Evolutionary conservation across 148 eudicot genomes (phyloP), one percentile per base, ranked within the genome.

Genomic region (Pharnaceum exiguum): DNA sequence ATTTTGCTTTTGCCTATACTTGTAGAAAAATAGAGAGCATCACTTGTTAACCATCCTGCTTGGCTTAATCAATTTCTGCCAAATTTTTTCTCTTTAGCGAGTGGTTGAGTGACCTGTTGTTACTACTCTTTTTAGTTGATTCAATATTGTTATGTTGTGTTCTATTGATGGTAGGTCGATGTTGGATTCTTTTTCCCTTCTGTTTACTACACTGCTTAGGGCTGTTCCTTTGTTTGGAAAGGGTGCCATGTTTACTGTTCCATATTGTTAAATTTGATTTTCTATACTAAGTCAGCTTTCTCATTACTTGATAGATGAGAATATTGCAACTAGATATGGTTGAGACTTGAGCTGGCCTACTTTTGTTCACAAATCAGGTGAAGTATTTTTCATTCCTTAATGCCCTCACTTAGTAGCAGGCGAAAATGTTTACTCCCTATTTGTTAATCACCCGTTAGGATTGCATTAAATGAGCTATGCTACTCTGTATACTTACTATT

Each of bases 231-330:
- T 60, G 28, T 33, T 50, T n/a, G n/a, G 64, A 58, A 37, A 54
- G 68, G 46, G 55, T 49, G 59, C 63, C 45, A 33, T 46, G 10
- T 47, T 33, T 55, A 73, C 51, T 69, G 73, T 52, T 60, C 45
- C 16, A 40, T 60, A 49, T 16, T 51, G 8, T 16, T 45, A 45
- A 30, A 51, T 51, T 48, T 74, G 35, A 45, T 53, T 43, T 71
- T 77, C n/a, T 64, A 65, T 68, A 75, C 93, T 84, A 82, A 90
- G 79, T 74, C 48, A 52, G 37, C 66, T 87, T 84, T 84, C 72
- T 87, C 81, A 67, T 81, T 76, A 78, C 80, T 77, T 80, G 82
- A 45, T 91, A 82, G 93, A 87, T 87, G 71, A 78, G 65, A 79
- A 63, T 79, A 63, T 78, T 80, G 71, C 80, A 71, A 76, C 77